Percentiles rank a stretch among this genome's conserved stretches.
Evolutionary conservation across 2,329 filamentous ascomycete species (phyloP).

Genomic region (Fusarium albosuccineum): DNA sequence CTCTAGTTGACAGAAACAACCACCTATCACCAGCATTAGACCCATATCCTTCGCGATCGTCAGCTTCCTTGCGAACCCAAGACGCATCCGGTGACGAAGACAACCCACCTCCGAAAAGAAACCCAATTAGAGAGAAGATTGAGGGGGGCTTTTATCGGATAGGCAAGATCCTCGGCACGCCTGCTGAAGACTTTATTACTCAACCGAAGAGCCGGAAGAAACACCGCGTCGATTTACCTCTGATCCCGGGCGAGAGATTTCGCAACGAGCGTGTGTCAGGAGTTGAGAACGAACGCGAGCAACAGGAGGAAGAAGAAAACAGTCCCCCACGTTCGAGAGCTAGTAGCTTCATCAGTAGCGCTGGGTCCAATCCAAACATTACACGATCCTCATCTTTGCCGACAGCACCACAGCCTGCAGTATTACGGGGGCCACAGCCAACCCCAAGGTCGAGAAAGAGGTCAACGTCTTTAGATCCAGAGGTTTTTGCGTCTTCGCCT

Average conservation of each 20-base stretch:
- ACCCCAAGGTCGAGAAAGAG: background rate
- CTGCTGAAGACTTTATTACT: constrained; percentile 56
- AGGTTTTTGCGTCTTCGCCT: background rate
- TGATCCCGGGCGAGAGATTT: constrained; percentile 19
- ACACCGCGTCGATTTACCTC: constrained; percentile 15
- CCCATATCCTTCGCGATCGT: background rate
- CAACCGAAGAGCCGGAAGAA: background rate
- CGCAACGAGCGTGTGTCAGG: background rate
- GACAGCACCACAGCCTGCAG: background rate
- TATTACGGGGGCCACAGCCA: background rate
- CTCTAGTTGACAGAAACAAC: background rate
- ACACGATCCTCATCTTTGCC: constrained; percentile 15
- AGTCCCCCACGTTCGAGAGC: background rate
- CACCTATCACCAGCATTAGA: background rate
- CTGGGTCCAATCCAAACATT: background rate
- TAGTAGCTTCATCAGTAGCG: constrained; percentile 12
- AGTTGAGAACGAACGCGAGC: background rate
- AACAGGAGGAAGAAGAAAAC: constrained; percentile 8
- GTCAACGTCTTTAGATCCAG: background rate
- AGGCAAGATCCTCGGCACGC: constrained; percentile 61
- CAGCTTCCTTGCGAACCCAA: background rate
- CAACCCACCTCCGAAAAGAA: constrained; percentile 36
- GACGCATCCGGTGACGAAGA: background rate
- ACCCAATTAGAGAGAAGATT: constrained; percentile 54
- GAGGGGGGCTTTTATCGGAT: constrained; percentile 58